Conservation (phyloP, 331 rosid species). For the Quercus lobata region DNA sequence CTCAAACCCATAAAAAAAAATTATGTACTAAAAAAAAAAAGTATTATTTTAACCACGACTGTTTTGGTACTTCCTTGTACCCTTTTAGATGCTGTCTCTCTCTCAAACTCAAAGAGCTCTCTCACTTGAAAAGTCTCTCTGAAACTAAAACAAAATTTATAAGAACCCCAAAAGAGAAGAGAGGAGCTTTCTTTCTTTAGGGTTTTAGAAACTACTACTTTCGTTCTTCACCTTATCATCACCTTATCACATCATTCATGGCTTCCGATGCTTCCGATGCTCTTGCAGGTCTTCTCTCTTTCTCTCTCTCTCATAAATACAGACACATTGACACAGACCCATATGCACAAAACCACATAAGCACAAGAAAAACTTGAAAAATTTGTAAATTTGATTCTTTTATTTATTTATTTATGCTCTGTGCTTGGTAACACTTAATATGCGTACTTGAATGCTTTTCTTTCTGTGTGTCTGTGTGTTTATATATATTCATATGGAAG, state of each 20-base stretch:
- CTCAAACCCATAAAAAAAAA: too few species aligned
- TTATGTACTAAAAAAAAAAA: too few species aligned
- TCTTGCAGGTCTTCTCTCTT: constrained; percentile 62
- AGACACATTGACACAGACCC: not conserved
- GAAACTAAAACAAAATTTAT: too few species aligned
- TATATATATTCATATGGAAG: not conserved
- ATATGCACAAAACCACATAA: not conserved
- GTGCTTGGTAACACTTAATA: not conserved
- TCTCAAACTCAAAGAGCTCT: too few species aligned
- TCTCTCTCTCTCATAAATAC: not conserved
- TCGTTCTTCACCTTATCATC: not conserved
- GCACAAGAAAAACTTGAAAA: not conserved
- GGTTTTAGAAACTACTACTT: not conserved
- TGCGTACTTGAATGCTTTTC: not conserved
- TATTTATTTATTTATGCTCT: not conserved
- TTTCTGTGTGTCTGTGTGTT: not conserved
- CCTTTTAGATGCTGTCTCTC: too few species aligned
- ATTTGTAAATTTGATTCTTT: not conserved
- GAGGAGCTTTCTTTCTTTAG: not conserved
- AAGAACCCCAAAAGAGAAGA: constrained; percentile 7
- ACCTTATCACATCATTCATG: constrained; percentile 34
- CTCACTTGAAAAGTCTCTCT: too few species aligned
- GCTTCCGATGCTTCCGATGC: constrained; percentile 86
- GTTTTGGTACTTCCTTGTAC: too few species aligned
- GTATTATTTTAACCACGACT: too few species aligned